phyloP scores from a whole-genome alignment of 768 basidiomycete species.

The Hypholoma sublateritium region DNA sequence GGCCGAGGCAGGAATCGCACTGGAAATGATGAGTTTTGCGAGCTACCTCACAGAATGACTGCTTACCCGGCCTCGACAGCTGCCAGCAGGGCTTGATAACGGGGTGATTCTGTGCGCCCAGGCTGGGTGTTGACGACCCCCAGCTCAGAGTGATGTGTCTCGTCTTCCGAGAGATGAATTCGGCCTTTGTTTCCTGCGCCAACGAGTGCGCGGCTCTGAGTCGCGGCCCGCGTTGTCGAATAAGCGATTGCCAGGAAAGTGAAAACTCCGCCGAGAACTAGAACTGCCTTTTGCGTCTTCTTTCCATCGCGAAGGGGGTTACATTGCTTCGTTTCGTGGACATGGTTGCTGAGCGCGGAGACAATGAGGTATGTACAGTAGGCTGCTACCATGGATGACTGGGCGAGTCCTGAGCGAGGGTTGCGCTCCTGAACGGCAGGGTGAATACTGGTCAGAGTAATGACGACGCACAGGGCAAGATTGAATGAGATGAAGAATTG shows the following conservation, averaged over 20 bases:
- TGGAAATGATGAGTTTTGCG: constrained; percentile 24
- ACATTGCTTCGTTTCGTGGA: constrained; percentile 69
- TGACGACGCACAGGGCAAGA: constrained; percentile 73
- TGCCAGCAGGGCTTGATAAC: constrained; percentile 92
- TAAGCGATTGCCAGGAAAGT: constrained; percentile 99
- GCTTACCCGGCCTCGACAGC: constrained; percentile 93
- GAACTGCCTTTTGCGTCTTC: constrained; percentile 79
- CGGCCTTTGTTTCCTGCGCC: constrained; percentile 68
- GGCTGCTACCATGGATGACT: constrained; percentile 94
- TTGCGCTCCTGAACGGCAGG: constrained; percentile 90
- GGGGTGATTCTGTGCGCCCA: constrained; percentile 76
- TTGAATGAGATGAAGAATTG: constrained; percentile 98
- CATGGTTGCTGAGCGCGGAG: constrained; percentile 92
- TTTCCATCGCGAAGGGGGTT: constrained; percentile 80
- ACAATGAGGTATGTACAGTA: constrained; percentile 97
- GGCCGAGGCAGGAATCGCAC: constrained; percentile 92
- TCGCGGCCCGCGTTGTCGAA: constrained; percentile 94
- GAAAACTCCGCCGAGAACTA: constrained; percentile 89
- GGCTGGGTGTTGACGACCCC: constrained; percentile 84
- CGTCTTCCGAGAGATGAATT: constrained; percentile 61
- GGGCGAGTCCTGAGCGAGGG: constrained; percentile 91
- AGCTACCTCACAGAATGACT: neutral
- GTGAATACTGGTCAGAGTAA: constrained; percentile 81
- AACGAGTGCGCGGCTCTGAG: constrained; percentile 87
- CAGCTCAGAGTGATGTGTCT: constrained; percentile 63